phyloP scores from a whole-genome alignment of 75 land plant genomes.

The Adiantum capillusveneris region DNA sequence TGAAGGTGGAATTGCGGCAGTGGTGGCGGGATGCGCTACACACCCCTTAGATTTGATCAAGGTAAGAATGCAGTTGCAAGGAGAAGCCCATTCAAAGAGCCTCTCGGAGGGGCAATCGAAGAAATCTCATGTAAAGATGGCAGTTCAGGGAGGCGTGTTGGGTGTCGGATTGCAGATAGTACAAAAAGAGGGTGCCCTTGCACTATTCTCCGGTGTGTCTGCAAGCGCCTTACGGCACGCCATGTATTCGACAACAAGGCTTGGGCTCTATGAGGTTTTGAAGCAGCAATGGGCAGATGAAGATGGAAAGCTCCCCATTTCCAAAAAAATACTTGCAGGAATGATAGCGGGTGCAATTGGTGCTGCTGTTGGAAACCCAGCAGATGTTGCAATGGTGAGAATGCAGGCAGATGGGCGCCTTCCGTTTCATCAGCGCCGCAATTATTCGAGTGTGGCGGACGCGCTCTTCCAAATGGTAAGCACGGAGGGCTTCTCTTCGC shows the following conservation, averaged over 20 bases:
- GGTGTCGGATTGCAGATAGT: slow-evolving; percentile 25
- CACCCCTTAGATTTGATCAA: slow-evolving; percentile 32
- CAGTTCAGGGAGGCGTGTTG: background rate
- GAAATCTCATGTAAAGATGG: too few species aligned
- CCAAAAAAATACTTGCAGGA: slow-evolving; percentile 8
- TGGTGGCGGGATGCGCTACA: slow-evolving; percentile 23
- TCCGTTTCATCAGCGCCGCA: slow-evolving; percentile 10
- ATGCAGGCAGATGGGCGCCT: slow-evolving; percentile 20
- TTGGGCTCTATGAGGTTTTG: slow-evolving; percentile 17
- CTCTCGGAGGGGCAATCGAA: too few species aligned
- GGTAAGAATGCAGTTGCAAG: slow-evolving; percentile 36
- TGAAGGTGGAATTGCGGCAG: slow-evolving; percentile 19
- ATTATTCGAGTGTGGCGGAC: slow-evolving; percentile 23
- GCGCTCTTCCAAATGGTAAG: slow-evolving; percentile 13
- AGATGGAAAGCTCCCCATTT: background rate
- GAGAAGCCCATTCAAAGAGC: background rate
- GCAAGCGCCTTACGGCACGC: slow-evolving; percentile 22
- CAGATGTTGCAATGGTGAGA: slow-evolving; percentile 20
- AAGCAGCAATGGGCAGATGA: slow-evolving; percentile 11
- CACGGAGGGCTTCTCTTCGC: slow-evolving; percentile 12
- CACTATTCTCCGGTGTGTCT: slow-evolving; percentile 25
- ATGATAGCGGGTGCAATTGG: slow-evolving; percentile 16
- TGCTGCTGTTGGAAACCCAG: slow-evolving; percentile 14
- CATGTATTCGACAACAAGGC: slow-evolving; percentile 16
- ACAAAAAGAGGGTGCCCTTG: slow-evolving; percentile 14